Base-by-base conservation (phyloP, 2,329 filamentous ascomycete species). In the Fusarium sp. region DNA sequence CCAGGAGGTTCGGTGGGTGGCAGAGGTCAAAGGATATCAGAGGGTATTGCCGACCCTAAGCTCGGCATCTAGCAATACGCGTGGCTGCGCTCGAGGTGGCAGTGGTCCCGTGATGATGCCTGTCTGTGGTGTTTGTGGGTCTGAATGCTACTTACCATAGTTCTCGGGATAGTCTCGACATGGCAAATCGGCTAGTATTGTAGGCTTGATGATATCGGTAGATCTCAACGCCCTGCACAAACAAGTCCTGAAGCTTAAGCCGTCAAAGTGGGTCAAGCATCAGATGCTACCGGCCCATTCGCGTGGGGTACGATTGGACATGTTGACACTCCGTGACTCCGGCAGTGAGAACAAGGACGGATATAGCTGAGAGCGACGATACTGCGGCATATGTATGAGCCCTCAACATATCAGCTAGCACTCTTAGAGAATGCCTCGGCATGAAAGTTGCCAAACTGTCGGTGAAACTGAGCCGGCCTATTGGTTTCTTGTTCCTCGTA, bases 71-170 rank as follows among this genome's bases (percentile, higher is more conserved):
- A 47, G 48, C 34, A 53, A 28, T 31, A 47, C 37, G 52, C 27
- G 18, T 48, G 43, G 54, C 47, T 65, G 58, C 48, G 50, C 50
- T 43, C 23, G 40, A 46, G 34, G 37, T 62, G 23, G 51, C 23
- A 43, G 27, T 28, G 56, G 48, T 73, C 73, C 73, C 73, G 73
- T 75, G 73, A 75, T 75, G 47, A 50, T 61, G 34, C 27, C 28
- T 34, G 36, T 43, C 69, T 75, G 73, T 75, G 73, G 71, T 65
- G 62, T 63, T 51, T 53, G 64, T 63, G 66, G 66, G 51, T 44
- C 48, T 27, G n/a, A 15, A 40, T 43, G 48, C 31, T 51, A 36
- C 47, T 31, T 46, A 15, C 8, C 30, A 6, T 15, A 34, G n/a
- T 16, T 11, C 36, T 40, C 40, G 6, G 28, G 36, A 55, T 28